Evolutionary conservation across 2,329 filamentous ascomycete genomes (phyloP).

Genomic region (Zymoseptoria tritici): DNA sequence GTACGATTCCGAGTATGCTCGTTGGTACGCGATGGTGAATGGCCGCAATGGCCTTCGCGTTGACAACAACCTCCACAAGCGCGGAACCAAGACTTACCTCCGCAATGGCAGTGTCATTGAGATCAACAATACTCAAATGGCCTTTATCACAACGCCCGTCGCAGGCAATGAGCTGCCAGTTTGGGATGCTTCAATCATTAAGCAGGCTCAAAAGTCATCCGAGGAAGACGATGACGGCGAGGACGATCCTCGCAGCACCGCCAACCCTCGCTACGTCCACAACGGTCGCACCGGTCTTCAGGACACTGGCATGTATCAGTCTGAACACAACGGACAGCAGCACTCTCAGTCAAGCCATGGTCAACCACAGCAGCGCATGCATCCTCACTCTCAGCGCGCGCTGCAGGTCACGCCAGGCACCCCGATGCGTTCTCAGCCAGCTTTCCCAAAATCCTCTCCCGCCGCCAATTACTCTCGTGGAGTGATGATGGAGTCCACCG

Average conservation of each 20-base stretch:
- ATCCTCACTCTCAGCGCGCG: conserved; percentile 31
- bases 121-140: conserved; percentile 92
- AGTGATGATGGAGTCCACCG: conserved; percentile 46
- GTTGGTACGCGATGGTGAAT: conserved; percentile 80
- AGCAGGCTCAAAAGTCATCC: conserved; percentile 35
- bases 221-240: conserved; percentile 35
- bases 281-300: conserved; percentile 15
- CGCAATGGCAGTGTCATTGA: conserved; percentile 86
- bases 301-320: conserved; percentile 19
- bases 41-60: conserved; percentile 87
- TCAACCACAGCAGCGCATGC: conserved; percentile 22
- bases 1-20: conserved; percentile 40
- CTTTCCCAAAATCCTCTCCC: conserved; percentile 39
- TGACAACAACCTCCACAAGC: conserved; percentile 64
- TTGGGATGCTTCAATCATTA: conserved; percentile 37
- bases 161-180: conserved; percentile 63
- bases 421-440: conserved; percentile 27
- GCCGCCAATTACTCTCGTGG: conserved; percentile 41
- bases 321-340: conserved; percentile 19
- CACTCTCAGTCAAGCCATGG: conserved; percentile 9
- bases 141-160: conserved; percentile 86
- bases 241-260: conserved; percentile 21
- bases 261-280: conserved; percentile 2
- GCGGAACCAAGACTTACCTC: conserved; percentile 58
- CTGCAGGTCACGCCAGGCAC: conserved; percentile 30